phyloP scores from a whole-genome alignment of 129 eudicot species.

The Glebionis coronaria region DNA sequence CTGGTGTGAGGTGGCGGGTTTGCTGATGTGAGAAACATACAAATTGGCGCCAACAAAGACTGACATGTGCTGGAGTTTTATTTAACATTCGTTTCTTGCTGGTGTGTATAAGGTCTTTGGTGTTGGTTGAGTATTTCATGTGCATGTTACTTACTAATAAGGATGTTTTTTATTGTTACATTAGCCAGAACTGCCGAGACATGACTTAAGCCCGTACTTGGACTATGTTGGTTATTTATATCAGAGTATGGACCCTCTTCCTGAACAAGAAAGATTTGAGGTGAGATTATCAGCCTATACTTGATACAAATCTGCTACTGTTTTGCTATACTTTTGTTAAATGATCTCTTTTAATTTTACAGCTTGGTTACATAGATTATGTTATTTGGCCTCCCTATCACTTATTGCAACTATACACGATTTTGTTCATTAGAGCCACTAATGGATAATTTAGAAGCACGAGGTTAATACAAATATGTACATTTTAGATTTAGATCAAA shows the following conservation, averaged over 20 bases:
- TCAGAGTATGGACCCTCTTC: conserved; percentile 89
- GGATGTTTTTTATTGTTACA: conserved; percentile 14
- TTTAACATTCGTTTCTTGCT: no score
- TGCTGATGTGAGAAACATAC: no score
- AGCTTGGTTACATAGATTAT: conserved; percentile 94
- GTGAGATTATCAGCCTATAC: conserved; percentile 25
- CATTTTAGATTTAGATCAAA: no score
- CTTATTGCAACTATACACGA: neutral
- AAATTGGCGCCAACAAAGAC: no score
- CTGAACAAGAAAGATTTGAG: conserved; percentile 93
- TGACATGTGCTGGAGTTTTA: no score
- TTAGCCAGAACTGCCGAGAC: conserved; percentile 50
- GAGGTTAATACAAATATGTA: no score
- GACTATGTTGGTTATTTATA: conserved; percentile 82
- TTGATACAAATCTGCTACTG: conserved; percentile 1
- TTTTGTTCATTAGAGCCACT: conserved; percentile 66
- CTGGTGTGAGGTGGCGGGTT: no score
- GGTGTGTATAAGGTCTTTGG: no score
- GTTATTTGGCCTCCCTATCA: no score
- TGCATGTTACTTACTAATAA: no score
- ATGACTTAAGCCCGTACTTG: conserved; percentile 67
- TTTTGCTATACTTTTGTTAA: neutral
- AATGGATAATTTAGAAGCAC: conserved; percentile 99
- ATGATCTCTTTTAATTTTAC: conserved; percentile 21
- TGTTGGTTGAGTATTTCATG: no score